Evolutionary conservation across 1,284 basidiomycete genomes (phyloP).

Genomic region (Lignosus rhinocerotis): DNA sequence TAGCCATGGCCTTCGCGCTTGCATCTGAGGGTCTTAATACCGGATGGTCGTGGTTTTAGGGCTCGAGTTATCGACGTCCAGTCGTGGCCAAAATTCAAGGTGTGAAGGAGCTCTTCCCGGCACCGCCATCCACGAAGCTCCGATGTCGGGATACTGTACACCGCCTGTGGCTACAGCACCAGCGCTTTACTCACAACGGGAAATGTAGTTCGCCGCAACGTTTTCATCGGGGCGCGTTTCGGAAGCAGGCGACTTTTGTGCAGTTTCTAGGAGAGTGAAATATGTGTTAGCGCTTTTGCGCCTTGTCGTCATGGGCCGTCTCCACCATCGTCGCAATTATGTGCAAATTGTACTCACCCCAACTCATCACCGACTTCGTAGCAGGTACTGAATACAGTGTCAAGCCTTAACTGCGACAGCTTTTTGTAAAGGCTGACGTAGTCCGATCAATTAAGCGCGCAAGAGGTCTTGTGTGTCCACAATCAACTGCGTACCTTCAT

Average conservation of each 20-base stretch:
- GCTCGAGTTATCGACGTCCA: not conserved
- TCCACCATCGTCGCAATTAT: not conserved
- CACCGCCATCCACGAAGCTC: slow-evolving; percentile 1
- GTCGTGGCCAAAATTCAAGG: not conserved
- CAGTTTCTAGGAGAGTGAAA: not conserved
- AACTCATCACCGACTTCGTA: too few relatives aligned
- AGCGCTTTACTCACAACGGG: not conserved
- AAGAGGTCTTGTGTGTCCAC: too few relatives aligned
- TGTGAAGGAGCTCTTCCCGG: not conserved
- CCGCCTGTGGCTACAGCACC: not conserved
- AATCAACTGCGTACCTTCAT: not conserved
- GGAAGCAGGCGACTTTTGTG: not conserved
- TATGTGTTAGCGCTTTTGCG: not conserved
- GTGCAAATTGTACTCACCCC: not conserved
- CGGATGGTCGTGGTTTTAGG: slow-evolving; percentile 7
- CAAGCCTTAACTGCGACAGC: not conserved
- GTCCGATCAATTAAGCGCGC: not conserved
- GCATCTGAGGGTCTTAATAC: not conserved
- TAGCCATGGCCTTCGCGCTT: not conserved
- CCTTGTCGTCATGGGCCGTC: too few relatives aligned
- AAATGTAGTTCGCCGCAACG: too few relatives aligned
- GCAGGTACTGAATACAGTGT: too few relatives aligned
- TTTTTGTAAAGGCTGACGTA: not conserved
- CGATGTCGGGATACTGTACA: not conserved
- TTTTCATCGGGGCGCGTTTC: not conserved